phyloP scores from a whole-genome alignment of 2,329 filamentous ascomycete species.

The Cordyceps cateniannulata region DNA sequence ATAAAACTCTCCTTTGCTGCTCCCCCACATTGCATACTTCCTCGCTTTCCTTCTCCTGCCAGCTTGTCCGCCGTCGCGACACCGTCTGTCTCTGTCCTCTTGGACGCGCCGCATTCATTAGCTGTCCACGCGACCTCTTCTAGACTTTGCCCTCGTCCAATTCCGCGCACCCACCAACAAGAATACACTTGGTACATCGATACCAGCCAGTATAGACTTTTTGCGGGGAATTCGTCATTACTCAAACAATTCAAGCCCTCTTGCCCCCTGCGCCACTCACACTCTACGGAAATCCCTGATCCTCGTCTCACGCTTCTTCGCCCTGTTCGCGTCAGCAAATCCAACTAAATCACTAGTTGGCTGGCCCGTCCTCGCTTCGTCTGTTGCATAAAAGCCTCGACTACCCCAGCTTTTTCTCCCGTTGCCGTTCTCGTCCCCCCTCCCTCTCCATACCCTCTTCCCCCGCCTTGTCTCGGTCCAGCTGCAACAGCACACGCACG shows the following conservation, averaged over 20 bases:
- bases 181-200: neutral
- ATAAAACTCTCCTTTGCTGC: neutral
- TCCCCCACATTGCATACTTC: neutral
- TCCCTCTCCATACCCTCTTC: neutral
- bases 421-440: neutral
- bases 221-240: neutral
- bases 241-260: neutral
- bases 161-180: neutral
- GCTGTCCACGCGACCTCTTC: neutral
- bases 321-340: neutral
- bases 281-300: neutral
- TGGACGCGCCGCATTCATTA: neutral
- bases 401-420: slow-evolving; percentile 1
- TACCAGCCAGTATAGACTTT: neutral
- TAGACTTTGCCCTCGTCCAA: neutral
- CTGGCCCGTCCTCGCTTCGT: neutral
- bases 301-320: neutral
- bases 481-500: neutral
- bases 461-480: neutral
- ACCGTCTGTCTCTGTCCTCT: neutral
- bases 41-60: neutral
- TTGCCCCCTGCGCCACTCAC: neutral
- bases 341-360: neutral
- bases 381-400: neutral
- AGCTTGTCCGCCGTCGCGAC: neutral